phyloP scores from a whole-genome alignment of 345 rosid species.

The Eucalyptus lansdowneana region DNA sequence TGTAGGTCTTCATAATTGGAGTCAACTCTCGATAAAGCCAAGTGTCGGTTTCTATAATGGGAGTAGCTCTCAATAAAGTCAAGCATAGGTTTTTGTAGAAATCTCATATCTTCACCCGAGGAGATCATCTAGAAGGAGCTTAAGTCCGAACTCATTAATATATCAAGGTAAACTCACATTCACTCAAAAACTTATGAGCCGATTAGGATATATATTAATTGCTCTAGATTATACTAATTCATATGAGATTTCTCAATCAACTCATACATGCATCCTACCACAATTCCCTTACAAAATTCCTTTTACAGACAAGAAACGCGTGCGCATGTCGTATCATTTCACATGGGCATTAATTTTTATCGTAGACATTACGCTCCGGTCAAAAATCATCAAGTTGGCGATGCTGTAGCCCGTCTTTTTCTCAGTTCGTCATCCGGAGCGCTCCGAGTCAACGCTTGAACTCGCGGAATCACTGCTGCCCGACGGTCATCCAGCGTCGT shows the following conservation, averaged over 20 bases:
- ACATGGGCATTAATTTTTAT: not conserved
- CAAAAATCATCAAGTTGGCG: not conserved
- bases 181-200: rapidly evolving
- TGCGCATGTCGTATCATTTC: not conserved
- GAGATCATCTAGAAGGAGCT: too few relatives aligned
- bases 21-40: not conserved
- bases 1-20: not conserved
- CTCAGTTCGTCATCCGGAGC: not conserved
- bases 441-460: not conserved
- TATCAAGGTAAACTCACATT: rapidly evolving
- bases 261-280: too few relatives aligned
- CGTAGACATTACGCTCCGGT: not conserved
- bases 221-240: too few relatives aligned
- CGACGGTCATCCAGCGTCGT: not conserved
- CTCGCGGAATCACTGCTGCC: not conserved
- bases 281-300: not conserved
- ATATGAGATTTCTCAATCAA: not conserved
- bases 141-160: rapidly evolving
- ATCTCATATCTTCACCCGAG: rapidly evolving
- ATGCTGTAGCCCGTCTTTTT: not conserved
- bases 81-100: too few relatives aligned
- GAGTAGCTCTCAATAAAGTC: not conserved
- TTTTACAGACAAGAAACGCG: not conserved
- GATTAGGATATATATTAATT: too few relatives aligned
- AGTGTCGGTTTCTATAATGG: rapidly evolving